Evolutionary conservation across 2,329 filamentous ascomycete species (phyloP).

Genomic region (Colletotrichum spinosum): DNA sequence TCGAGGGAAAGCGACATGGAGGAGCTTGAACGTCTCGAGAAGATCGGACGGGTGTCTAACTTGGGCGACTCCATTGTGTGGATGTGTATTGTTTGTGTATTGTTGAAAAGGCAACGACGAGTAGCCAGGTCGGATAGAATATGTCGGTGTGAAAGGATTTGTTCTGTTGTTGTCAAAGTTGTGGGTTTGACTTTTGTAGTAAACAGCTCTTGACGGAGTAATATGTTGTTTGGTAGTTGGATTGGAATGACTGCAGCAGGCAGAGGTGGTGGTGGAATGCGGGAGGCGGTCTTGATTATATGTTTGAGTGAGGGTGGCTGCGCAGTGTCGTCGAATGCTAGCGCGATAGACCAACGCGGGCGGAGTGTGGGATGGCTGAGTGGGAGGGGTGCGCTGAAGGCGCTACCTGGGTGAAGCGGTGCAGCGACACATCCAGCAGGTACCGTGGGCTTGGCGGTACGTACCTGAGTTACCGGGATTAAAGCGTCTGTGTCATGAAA

Average conservation of each 20-base stretch:
- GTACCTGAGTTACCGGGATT: neutral
- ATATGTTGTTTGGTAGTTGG: conserved; percentile 31
- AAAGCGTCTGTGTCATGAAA: conserved; percentile 36
- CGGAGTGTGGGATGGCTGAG: conserved; percentile 32
- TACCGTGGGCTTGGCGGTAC: neutral
- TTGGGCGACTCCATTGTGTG: conserved; percentile 50
- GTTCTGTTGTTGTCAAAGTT: conserved; percentile 4
- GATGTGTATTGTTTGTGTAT: conserved; percentile 31
- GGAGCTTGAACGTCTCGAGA: conserved; percentile 55
- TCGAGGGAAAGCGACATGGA: conserved; percentile 74
- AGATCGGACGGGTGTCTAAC: conserved; percentile 42
- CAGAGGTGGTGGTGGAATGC: conserved; percentile 1
- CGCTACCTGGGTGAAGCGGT: neutral
- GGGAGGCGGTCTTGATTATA: conserved; percentile 37
- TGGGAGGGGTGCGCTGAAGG: conserved; percentile 7
- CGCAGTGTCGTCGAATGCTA: conserved; percentile 13
- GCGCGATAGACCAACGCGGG: conserved; percentile 8
- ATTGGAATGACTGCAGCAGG: neutral
- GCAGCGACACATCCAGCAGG: too few relatives aligned
- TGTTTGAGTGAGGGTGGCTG: conserved; percentile 30
- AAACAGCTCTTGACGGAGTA: neutral
- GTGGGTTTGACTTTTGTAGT: conserved; percentile 4
- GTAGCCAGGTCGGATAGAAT: neutral
- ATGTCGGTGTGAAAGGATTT: neutral
- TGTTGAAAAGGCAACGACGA: neutral